A percentile compares a stretch with the other conserved stretches of the same genome.
Evolutionary conservation across 148 eudicot species (phyloP).

Genomic region (Vaccinium corymbosum): DNA sequence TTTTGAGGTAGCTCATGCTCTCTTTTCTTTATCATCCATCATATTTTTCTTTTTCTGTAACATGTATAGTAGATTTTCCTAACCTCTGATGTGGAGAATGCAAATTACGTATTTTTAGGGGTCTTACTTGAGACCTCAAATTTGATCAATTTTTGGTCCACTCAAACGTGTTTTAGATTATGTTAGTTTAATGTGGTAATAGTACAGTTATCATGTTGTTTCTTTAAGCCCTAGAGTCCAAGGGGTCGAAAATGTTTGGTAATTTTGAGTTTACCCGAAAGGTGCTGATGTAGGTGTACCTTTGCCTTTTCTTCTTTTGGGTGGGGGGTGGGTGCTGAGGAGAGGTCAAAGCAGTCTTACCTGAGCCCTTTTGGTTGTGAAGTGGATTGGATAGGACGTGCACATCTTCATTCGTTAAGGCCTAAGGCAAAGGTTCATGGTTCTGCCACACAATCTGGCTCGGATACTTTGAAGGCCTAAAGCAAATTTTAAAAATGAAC

Average conservation of each 20-base stretch:
- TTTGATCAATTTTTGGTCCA: neutral
- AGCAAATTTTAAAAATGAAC: too few relatives aligned
- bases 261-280: neutral
- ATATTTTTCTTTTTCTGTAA: neutral
- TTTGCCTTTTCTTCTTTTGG: neutral
- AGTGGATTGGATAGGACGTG: neutral
- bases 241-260: neutral
- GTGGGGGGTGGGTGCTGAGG: neutral
- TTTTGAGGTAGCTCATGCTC: conserved; percentile 53
- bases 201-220: neutral
- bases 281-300: neutral
- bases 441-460: neutral
- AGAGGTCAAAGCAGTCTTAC: neutral
- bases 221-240: neutral
- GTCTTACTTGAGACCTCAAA: neutral
- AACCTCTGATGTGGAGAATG: neutral
- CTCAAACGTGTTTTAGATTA: neutral
- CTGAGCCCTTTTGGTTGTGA: neutral
- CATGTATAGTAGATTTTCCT: neutral
- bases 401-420: neutral
- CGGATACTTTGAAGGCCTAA: too few relatives aligned
- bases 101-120: neutral
- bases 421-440: conserved; percentile 1
- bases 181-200: neutral
- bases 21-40: conserved; percentile 6